Evolutionary conservation across 805 yeast genomes (phyloP), one percentile per base, ranked within the genome.

Genomic region (Metschnikowia koreensis): DNA sequence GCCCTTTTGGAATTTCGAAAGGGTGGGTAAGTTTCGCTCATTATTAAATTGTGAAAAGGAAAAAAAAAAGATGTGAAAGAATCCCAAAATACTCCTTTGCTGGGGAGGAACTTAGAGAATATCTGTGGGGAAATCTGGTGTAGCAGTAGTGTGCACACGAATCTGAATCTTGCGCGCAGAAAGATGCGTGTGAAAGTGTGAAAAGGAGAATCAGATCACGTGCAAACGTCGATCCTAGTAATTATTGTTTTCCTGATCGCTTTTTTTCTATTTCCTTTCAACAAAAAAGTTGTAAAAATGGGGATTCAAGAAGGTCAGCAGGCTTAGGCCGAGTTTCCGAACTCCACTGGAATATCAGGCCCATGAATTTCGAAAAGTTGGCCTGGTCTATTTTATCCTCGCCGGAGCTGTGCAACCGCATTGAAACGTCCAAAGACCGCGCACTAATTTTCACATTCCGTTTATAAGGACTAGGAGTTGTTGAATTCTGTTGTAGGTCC

Each of bases 291-390:
- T 38, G 46, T 1, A 54, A 26, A 28, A 56, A 56, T 12, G 53
- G 38, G 10, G 51, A 29, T 16, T 39, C 46, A 27, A 56, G 48
- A 17, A 57, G 53, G 34, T 49, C 46, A 6, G 46, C 13, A 7
- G 58, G 48, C 6, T 37, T 34, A 4, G 55, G 52, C 34, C 69
- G 55, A 8, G 52, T 60, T 13, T 44, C 33, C 2, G 65, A 64
- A 27, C 71, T 71, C 78, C 78, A 74, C 15, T 61, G 65, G 43
- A 74, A 72, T 10, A 71, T 65, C 27, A 54, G 57, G 10, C 56
- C 47, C 47, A 73, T 59, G 54, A 73, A 69, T 44, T 53, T 60
- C 16, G 68, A 36, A 47, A 73, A 71, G 11, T 47, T 46, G 12
- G 38, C 31, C 17, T 49, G 51, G 15, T 59, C 56, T 1, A 33